phyloP scores from a whole-genome alignment of 2,329 filamentous ascomycete species.

The Geoglossum cookeanum region DNA sequence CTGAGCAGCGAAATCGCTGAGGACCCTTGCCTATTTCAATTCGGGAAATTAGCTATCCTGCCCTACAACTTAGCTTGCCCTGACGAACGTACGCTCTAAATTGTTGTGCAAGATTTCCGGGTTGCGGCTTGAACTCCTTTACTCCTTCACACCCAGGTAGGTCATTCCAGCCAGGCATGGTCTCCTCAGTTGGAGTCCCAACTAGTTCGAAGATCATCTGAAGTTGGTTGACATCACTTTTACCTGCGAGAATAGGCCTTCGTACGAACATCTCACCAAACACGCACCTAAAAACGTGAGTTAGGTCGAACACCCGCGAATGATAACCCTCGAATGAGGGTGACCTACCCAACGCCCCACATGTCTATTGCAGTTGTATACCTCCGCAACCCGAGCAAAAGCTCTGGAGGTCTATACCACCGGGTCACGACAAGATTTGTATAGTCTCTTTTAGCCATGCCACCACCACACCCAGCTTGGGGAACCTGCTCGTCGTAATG shows the following conservation, averaged over 20 bases:
- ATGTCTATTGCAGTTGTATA: constrained; percentile 98
- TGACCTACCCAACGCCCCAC: constrained; percentile 80
- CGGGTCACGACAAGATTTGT: constrained; percentile 91
- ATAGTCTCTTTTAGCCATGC: constrained; percentile 75
- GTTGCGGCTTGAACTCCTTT: constrained; percentile 38
- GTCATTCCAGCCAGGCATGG: constrained; percentile 76
- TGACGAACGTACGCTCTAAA: constrained; percentile 46
- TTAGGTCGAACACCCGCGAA: constrained; percentile 5
- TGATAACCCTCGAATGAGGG: background rate
- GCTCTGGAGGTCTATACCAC: constrained; percentile 91
- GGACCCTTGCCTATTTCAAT: constrained; percentile 35
- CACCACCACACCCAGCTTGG: constrained; percentile 56
- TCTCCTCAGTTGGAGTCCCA: constrained; percentile 73
- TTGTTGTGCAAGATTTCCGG: constrained; percentile 46
- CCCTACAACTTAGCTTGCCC: background rate
- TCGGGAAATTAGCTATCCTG: background rate
- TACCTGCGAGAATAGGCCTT: constrained; percentile 80
- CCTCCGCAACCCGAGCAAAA: constrained; percentile 66
- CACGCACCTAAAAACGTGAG: constrained; percentile 47
- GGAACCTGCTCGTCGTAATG: constrained; percentile 80
- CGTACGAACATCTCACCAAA: constrained; percentile 95
- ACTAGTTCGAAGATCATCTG: constrained; percentile 88
- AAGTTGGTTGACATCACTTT: constrained; percentile 74
- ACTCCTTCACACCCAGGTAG: constrained; percentile 67
- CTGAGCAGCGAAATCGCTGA: constrained; percentile 60